Evolutionary conservation across 805 yeast species (phyloP), one percentile per base, ranked within the genome.

Genomic region (Monosporozyma unispora): DNA sequence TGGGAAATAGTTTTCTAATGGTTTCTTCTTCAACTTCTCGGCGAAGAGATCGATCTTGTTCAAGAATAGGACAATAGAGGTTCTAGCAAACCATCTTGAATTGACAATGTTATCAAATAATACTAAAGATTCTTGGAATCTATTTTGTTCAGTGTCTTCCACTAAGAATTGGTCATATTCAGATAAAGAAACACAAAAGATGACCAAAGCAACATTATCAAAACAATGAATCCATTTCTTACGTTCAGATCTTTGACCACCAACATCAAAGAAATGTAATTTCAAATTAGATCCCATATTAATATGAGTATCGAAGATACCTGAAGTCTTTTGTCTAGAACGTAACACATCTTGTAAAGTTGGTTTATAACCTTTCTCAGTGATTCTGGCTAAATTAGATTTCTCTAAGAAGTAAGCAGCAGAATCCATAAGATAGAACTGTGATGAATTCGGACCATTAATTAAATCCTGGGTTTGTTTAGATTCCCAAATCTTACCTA

Each of bases 161-260:
- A 87, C 67, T 51, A 90, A 69, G 3, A 79, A 82, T 68, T 89
- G 96, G 64, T 90, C 96, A 62, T 90, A 90, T 63, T 90, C 97
- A 2, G 91, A 82, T 48, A 90, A 68, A 0, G 97, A 89, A 21
- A 89, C 96, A 66, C 96, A 89, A 63, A 89, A 90, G 52, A 90
- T 87, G 46, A 90, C 84, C 44, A 86, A 74, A 0, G 96, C 85
- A 31, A 90, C 96, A 58, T 89, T 88, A 66, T 89, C 96, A 60
- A 93, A 93, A 62, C 96, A 87, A 68, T 93, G 95, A 53, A 93
- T 89, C 99, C 99, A 93, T 67, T 93, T 91, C 61, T 86, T 87
- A 48, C 99, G 81, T 70, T 93, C 99, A 3, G 95, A 81, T 59
- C 99, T 75, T 68, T 93, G 99, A 1, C 97, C 97, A 54, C 97